Evolutionary conservation across 1,139 yeast genomes (phyloP), one percentile per base, ranked within the genome.

Genomic region (Nadsonia starkeyi-henricii): DNA sequence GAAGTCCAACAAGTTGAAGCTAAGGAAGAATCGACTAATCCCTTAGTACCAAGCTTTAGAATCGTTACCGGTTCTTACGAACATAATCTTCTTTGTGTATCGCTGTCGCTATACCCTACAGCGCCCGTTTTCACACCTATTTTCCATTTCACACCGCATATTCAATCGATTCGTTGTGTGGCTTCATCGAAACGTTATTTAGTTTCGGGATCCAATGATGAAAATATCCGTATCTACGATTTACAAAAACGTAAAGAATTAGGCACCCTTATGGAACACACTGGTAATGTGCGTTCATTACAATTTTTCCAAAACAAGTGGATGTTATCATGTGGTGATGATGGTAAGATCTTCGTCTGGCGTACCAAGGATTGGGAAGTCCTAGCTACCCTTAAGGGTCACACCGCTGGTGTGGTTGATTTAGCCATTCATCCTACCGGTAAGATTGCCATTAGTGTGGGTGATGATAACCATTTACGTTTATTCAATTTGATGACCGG

Each of bases 401-500:
- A 88, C 63, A 61, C 61, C 49, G 88, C 78, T 26, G 72, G 81
- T 50, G 75, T 93, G 42, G 83, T 82, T 57, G 97, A 86, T 63
- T 61, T 91, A 46, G 83, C 89, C 37, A 83, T 91, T 45, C 99
- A 91, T 63, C 95, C 95, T 17, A 72, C 88, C n/a, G 96, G 95
- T 18, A 76, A 88, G 65, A 79, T 91, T 48, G 96, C 96, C 8
- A 77, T 93, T 36, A 82, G 94, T 51, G 95, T 86, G 4, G 85
- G 95, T 47, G 79, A 76, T 43, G 98, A 91, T 65, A 76, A 76
- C 53, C 83, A 95, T 9, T 73, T 93, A 41, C 73, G 93, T 59
- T 72, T 91, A 53, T 91, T 98, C 98, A 91, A 91, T 62, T 71
- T 93, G 57, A 88, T 91, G 97, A 89, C 97, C 2, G 95, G 88